Percentiles rank a stretch among this genome's conserved stretches.
Evolutionary conservation across 2,329 filamentous ascomycete species (phyloP).

Genomic region (Parascedosporium putredinis): DNA sequence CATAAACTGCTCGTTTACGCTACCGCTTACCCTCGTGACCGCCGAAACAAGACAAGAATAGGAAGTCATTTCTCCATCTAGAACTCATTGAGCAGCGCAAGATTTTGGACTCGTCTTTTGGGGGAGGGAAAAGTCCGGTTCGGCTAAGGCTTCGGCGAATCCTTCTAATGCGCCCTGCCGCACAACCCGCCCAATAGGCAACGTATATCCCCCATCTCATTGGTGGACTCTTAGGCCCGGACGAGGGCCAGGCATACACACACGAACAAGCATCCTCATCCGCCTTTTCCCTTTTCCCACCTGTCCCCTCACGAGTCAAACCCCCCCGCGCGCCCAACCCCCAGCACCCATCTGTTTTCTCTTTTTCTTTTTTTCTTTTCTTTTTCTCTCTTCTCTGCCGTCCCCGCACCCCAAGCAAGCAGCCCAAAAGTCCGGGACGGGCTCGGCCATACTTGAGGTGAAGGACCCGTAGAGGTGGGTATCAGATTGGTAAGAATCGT

Average conservation of each 20-base stretch:
- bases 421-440: background rate
- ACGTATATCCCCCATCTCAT: background rate
- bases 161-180: slow-evolving; percentile 2
- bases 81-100: background rate
- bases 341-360: too few relatives aligned
- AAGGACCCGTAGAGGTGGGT: background rate
- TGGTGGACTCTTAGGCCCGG: slow-evolving; percentile 1
- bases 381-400: background rate
- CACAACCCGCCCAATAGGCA: background rate
- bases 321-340: too few relatives aligned
- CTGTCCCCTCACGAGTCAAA: too few relatives aligned
- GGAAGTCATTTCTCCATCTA: too few relatives aligned
- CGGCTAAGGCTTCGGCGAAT: background rate
- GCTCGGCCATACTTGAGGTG: background rate
- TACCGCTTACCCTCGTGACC: too few relatives aligned
- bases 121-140: background rate
- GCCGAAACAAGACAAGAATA: too few relatives aligned
- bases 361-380: background rate
- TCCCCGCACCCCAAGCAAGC: background rate
- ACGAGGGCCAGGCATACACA: too few relatives aligned
- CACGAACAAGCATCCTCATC: too few relatives aligned
- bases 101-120: background rate
- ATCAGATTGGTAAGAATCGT: background rate
- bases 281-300: background rate
- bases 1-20: too few relatives aligned